Base-by-base conservation (phyloP, 78 protist genomes). In the Speleostelium caveatum region DNA sequence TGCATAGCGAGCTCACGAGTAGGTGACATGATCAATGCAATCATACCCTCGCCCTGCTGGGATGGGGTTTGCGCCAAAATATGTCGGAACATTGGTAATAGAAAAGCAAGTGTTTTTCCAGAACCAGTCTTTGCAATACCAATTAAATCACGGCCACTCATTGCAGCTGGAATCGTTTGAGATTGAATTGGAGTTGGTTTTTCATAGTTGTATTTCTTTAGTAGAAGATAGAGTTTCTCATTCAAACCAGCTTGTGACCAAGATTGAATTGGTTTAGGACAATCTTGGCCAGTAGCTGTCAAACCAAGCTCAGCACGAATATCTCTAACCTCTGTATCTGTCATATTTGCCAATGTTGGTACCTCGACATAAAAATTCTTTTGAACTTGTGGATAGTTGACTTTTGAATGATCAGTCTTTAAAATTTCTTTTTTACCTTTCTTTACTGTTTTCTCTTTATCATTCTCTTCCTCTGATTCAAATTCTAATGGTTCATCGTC, bases 1-100 rank as follows among this genome's bases (percentile, higher is more conserved):
- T 99, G 99, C 24, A 91, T 30, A 22, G 97, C 98, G 26, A 99
- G 93, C 85, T 99, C 99, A 21, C 99, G 93, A 2, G 99, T 98
- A 1, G 99, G 99, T 1, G 98, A 86, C 89, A 98, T 30, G 49
- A 98, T 61, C 33, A 98, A 38, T 0, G 91, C 99, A 21, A 97
- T 94, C 65, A 99, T 99, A 3, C 99, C 99, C 5, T 97, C 99
- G 36, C 97, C 98, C 0, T 30, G 59, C 14, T n/a, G 59, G 8
- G 89, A n/a, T 35, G 30, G 72, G 14, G 93, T 98, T 56, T 98
- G 99, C n/a, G 94, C 98, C 68, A 96, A 12, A 0, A 98, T 79
- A 63, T 98, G 96, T 0, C 99, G 73, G 56, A 99, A 24, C 97
- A 99, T 86, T 16, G 99, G 99, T 2, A 99, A 78, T 10, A 97